A percentile compares a stretch with the other conserved stretches of the same genome.
Evolutionary conservation across 805 yeast species (phyloP).

Genomic region (Kodamaea leandrae): DNA sequence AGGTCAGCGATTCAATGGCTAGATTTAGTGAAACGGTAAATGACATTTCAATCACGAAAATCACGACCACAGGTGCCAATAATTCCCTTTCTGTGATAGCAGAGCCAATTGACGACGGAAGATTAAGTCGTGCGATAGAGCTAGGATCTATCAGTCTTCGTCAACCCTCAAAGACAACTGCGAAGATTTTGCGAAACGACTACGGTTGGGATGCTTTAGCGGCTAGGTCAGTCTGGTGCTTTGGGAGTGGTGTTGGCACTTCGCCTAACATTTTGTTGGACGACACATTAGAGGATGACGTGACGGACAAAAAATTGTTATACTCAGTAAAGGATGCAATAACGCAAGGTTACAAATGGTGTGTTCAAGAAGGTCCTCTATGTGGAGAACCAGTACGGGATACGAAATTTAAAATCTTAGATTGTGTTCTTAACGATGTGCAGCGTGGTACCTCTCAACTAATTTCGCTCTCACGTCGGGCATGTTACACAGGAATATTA

Average conservation of each 20-base stretch:
- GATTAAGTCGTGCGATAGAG: slow-evolving; percentile 56
- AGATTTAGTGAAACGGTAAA: slow-evolving; percentile 74
- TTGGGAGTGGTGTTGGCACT: slow-evolving; percentile 47
- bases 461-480: slow-evolving; percentile 78
- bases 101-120: slow-evolving; percentile 59
- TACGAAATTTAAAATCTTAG: slow-evolving; percentile 68
- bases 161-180: slow-evolving; percentile 41
- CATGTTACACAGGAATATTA: slow-evolving; percentile 77
- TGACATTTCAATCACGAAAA: slow-evolving; percentile 63
- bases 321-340: slow-evolving; percentile 51
- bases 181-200: slow-evolving; percentile 52
- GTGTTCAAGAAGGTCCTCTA: slow-evolving; percentile 84
- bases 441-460: slow-evolving; percentile 65
- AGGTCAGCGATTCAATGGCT: slow-evolving; percentile 81
- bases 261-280: slow-evolving; percentile 58
- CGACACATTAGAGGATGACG: slow-evolving; percentile 67
- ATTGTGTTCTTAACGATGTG: slow-evolving; percentile 48
- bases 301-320: slow-evolving; percentile 57
- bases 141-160: slow-evolving; percentile 39
- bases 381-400: slow-evolving; percentile 78
- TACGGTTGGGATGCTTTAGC: slow-evolving; percentile 83
- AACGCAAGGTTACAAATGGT: slow-evolving; percentile 81
- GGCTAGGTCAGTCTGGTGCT: slow-evolving; percentile 77
- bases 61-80: slow-evolving; percentile 55
- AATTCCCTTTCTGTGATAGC: slow-evolving; percentile 67